Evolutionary conservation across 495 filamentous ascomycete species (phyloP).

Genomic region (Tuber microsphaerosporum): DNA sequence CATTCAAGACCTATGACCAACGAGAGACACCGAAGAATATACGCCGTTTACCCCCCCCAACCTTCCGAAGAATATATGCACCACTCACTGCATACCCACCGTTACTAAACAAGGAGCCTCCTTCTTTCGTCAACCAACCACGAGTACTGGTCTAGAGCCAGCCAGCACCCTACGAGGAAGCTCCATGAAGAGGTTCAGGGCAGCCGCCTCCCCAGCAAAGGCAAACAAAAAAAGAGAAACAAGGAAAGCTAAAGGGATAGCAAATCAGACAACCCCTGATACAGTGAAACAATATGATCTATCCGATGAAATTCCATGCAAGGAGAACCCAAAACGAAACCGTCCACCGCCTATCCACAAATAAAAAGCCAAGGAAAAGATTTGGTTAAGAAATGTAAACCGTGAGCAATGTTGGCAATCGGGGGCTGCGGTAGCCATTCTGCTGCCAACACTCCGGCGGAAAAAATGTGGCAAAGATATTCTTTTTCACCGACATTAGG

Average conservation of each 20-base stretch:
- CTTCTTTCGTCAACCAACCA: background rate
- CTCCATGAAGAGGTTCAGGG: background rate
- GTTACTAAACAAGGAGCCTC: conserved; percentile 4
- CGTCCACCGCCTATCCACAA: background rate
- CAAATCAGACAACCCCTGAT: conserved; percentile 5
- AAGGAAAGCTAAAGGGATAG: background rate
- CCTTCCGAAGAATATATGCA: conserved; percentile 3
- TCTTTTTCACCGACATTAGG: background rate
- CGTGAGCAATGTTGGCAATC: background rate
- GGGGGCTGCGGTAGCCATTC: background rate
- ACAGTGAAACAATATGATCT: conserved; percentile 6
- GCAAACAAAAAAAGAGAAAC: background rate
- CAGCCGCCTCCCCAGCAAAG: background rate
- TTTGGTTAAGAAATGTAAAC: conserved; percentile 5
- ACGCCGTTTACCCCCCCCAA: conserved; percentile 2
- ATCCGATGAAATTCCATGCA: conserved; percentile 6
- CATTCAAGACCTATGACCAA: conserved; percentile 5
- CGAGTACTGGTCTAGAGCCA: background rate
- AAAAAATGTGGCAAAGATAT: background rate
- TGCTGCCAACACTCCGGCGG: background rate
- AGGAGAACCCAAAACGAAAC: conserved; percentile 3
- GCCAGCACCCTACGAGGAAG: background rate
- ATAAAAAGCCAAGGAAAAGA: background rate
- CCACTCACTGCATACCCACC: background rate
- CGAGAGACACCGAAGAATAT: conserved; percentile 4